These are phyloP conservation scores for Blastobotrys indianensis DNA, from an alignment of 1,139 yeast genomes.

Conservation along the genomic window DNA sequence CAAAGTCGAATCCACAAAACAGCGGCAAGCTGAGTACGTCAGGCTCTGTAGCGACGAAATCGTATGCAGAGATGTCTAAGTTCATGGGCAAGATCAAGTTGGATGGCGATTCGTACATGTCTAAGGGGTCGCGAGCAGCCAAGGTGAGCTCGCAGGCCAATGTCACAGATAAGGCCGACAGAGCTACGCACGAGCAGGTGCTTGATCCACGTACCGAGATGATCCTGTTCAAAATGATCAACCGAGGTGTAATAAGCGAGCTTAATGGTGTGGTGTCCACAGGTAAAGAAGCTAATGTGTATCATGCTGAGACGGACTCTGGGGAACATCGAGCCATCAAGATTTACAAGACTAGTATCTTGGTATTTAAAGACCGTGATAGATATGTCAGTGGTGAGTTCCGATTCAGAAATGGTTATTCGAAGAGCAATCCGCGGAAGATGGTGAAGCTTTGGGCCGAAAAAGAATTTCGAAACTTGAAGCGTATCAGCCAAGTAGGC, in stretches of 20 bases:
- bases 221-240: conserved; percentile 74
- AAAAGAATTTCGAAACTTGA: conserved; percentile 89
- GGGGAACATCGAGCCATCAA: conserved; percentile 65
- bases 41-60: conserved; percentile 8
- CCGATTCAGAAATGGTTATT: conserved; percentile 78
- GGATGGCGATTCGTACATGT: conserved; percentile 27
- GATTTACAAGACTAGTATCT: conserved; percentile 89
- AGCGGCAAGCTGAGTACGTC: conserved; percentile 12
- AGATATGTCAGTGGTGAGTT: conserved; percentile 95
- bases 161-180: conserved; percentile 67
- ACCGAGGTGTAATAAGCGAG: conserved; percentile 73
- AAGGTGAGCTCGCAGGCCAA: conserved; percentile 27
- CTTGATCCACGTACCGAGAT: conserved; percentile 89
- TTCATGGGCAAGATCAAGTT: conserved; percentile 20
- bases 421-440: conserved; percentile 87
- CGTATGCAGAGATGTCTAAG: conserved; percentile 13
- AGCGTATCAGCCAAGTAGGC: conserved; percentile 68
- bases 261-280: conserved; percentile 94
- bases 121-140: conserved; percentile 30
- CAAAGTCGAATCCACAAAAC: conserved; percentile 15
- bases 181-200: conserved; percentile 97
- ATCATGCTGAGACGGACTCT: conserved; percentile 78
- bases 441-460: conserved; percentile 99
- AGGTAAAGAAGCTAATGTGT: conserved; percentile 97
- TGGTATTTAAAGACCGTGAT: conserved; percentile 94